These are phyloP conservation scores for Boletus barrowsii DNA, from an alignment of 768 basidiomycete species.

Conservation along the genomic window DNA sequence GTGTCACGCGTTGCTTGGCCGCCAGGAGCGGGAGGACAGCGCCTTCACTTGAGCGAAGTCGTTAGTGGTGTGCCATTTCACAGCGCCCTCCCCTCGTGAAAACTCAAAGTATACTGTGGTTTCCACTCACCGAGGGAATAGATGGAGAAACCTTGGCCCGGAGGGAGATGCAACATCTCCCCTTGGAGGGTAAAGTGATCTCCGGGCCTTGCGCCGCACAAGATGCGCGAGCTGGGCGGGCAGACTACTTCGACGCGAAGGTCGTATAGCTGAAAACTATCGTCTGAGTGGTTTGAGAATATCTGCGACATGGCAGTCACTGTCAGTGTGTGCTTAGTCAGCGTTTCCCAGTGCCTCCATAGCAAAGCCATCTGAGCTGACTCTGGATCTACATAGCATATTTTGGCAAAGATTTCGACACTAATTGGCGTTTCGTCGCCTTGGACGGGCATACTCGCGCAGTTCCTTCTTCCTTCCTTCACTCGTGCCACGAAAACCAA, in stretches of 20 bases:
- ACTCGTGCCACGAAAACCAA: background rate
- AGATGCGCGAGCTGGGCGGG: constrained; percentile 51
- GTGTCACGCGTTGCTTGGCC: constrained; percentile 58
- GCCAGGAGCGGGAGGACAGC: constrained; percentile 64
- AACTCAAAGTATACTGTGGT: background rate
- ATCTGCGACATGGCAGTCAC: background rate
- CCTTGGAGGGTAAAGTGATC: constrained; percentile 63
- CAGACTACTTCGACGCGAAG: constrained; percentile 62
- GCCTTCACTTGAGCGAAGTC: constrained; percentile 32
- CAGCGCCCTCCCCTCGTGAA: too few relatives aligned
- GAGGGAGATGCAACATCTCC: constrained; percentile 60
- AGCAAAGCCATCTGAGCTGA: background rate
- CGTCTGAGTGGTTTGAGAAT: constrained; percentile 19
- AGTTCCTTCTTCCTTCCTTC: background rate
- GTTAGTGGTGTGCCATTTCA: background rate
- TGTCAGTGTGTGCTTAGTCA: too few relatives aligned
- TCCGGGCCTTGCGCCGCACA: constrained; percentile 63
- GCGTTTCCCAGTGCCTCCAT: too few relatives aligned
- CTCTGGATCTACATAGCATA: constrained; percentile 4
- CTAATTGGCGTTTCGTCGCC: background rate
- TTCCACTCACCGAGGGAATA: constrained; percentile 52
- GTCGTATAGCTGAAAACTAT: constrained; percentile 60
- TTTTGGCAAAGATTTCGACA: background rate
- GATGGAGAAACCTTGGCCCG: constrained; percentile 63
- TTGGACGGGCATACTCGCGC: background rate